These are phyloP conservation scores for Ephemerocybe angulata DNA, from an alignment of 768 basidiomycete genomes.

Conservation along the genomic window DNA sequence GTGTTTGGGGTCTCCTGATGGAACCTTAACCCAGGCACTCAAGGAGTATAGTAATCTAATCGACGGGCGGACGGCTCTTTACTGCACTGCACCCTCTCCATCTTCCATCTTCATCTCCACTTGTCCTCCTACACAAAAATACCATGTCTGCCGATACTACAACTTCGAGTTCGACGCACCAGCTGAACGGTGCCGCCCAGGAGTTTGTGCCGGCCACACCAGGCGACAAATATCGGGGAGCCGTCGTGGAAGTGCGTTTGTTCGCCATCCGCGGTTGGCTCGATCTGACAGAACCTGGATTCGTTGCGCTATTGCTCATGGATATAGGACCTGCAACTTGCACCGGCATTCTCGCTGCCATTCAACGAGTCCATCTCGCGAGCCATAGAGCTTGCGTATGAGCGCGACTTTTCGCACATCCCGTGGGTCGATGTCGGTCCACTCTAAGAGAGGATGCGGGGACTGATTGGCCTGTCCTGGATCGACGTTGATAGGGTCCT, in stretches of 20 bases:
- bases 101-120: too few species aligned
- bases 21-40: too few species aligned
- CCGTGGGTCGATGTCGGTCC: slow-evolving; percentile 50
- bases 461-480: not conserved
- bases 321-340: slow-evolving; percentile 68
- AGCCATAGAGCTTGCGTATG: slow-evolving; percentile 86
- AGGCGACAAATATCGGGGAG: slow-evolving; percentile 72
- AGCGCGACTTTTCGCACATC: slow-evolving; percentile 91
- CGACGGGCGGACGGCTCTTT: too few species aligned
- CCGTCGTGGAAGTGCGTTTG: slow-evolving; percentile 78
- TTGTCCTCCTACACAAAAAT: too few species aligned
- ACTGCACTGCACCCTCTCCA: too few species aligned
- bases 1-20: too few species aligned
- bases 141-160: too few species aligned
- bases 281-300: not conserved
- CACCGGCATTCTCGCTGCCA: slow-evolving; percentile 84
- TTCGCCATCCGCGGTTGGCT: not conserved
- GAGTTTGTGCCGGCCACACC: too few species aligned
- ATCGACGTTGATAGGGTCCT: slow-evolving; percentile 47
- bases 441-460: not conserved
- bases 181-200: too few species aligned
- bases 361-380: slow-evolving; percentile 64
- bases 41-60: too few species aligned
- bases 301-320: not conserved
- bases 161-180: too few species aligned